Conservation (phyloP, 257 asterid genomes). For the Solanum habrochaites region DNA sequence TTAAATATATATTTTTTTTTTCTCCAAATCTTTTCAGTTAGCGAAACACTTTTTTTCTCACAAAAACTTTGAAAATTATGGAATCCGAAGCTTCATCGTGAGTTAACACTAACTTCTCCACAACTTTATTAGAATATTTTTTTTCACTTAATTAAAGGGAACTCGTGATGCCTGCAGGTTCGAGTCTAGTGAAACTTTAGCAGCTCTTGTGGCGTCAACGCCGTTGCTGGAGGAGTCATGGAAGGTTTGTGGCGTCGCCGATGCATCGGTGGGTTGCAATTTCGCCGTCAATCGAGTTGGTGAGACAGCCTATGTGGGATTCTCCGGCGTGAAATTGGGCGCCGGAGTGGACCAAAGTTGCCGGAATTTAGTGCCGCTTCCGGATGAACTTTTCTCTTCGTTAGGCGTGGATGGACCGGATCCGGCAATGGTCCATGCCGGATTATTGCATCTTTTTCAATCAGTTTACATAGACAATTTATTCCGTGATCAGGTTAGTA, state of each 20-base stretch:
- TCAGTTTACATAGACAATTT: constrained; percentile 12
- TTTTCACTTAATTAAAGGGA: background rate
- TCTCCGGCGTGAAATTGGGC: constrained; percentile 50
- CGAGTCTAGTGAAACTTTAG: constrained; percentile 80
- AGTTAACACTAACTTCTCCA: constrained; percentile 3
- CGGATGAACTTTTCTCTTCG: constrained; percentile 24
- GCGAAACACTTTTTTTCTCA: background rate
- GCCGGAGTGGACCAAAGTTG: constrained; percentile 30
- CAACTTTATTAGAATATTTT: background rate
- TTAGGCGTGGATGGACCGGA: constrained; percentile 15
- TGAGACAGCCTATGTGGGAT: constrained; percentile 46
- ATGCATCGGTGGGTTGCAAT: constrained; percentile 23
- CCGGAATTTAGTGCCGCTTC: constrained; percentile 37
- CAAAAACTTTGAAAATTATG: constrained; percentile 18
- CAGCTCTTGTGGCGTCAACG: constrained; percentile 64
- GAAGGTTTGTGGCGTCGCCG: constrained; percentile 48
- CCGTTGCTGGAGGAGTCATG: constrained; percentile 70
- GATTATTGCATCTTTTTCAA: constrained; percentile 44
- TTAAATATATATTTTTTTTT: background rate
- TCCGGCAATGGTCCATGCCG: constrained; percentile 53
- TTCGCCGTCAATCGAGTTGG: constrained; percentile 30
- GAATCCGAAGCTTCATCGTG: constrained; percentile 50
- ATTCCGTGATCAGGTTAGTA: constrained; percentile 50
- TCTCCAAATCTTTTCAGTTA: background rate
- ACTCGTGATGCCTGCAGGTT: constrained; percentile 28